Base-by-base conservation (phyloP, 768 basidiomycete genomes). In the Phaffia australis region DNA sequence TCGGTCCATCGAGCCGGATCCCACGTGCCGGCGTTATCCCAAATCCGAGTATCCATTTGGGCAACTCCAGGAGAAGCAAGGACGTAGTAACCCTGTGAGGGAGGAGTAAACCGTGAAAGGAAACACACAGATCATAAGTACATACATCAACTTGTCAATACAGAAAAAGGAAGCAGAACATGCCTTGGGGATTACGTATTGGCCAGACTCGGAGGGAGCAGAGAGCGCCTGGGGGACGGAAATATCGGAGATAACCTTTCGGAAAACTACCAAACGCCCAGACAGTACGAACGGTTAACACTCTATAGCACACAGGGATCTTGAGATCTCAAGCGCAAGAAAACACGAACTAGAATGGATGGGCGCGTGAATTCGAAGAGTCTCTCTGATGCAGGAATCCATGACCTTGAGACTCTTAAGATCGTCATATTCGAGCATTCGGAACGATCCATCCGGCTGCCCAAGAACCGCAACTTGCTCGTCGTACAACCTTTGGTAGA, bases 341-440 rank as follows among this genome's bases (percentile, higher is more conserved):
- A n/a, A 19, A 66, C 21, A 64, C 63, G 30, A 23, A 71, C 73
- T 71, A 85, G 66, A 89, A 81, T 98, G 94, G 73, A 98, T 89
- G 1, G 94, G 94, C 23, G 94, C 90, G 78, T 98, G 94, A 69
- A 90, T 75, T 65, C 75, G 65, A 19, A 77, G 70, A 25, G 75
- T 93, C 78, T 98, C 94, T 56, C 93, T 89, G 74, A 98, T 91
- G 74, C 88, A 82, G 2, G 89, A 81, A 75, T 93, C 88, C 73
- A 98, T 80, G 63, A 95, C 70, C 18, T 91, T 89, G 29, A 95
- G 83, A 21, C 57, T 77, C 71, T 87, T 86, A 61, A 94, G 79
- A 74, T 89, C 88, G 69, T 97, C 94, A 73, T 87, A 92, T 46
- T 85, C 86, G 78, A 92, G 83, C 1, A 83, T 80, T 49, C 86